Base-by-base conservation (phyloP, 495 filamentous ascomycete species). In the Penicillium turbatum region DNA sequence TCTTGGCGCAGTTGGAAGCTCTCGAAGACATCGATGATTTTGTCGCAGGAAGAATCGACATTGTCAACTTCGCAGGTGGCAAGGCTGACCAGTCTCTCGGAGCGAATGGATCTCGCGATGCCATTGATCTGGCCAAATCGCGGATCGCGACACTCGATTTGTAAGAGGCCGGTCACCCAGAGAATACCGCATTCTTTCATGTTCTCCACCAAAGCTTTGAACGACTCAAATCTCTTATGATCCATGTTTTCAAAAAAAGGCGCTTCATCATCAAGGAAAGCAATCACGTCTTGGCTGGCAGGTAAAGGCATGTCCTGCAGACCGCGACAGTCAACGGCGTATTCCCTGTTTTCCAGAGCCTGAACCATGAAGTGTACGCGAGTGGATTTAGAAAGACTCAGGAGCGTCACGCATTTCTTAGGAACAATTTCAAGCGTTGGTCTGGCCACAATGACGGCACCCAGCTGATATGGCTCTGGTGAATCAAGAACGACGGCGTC, bases 31-130 rank as follows among this genome's bases (percentile, higher is more conserved):
- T 62, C 37, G 8, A 59, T 27, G 1, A 65, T 34, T n/a, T 53
- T 48, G 0, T 63, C 43, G 0, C 56, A 24, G 1, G 62, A 44
- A 0, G 24, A 27, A 12, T 50, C 41, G 11, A 70, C 19, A 13
- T 48, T 12, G 6, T 76, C 71, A 5, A 76, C 44, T 54, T 81
- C 77, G 3, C 70, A 61, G 0, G 73, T 79, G 12, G 70, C 66
- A 45, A 80, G 70, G 13, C 73, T 60, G 0, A 76, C 41, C 1
- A 57, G 19, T 30, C 72, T 47, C 57, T 80, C 77, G 1, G 61
- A 58, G 7, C 78, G 68, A 2, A 78, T 54, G 0, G 72, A 68
- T 16, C 78, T 56, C 5, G 76, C 73, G 0, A 72, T 16, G 1
- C 77, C 77, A 2, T 75, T 41, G 3, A 72, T 61, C 17, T 65